These are phyloP conservation scores for Plasmodium blacklocki DNA, from an alignment of 169 alveolate genomes.

Conservation along the genomic window DNA sequence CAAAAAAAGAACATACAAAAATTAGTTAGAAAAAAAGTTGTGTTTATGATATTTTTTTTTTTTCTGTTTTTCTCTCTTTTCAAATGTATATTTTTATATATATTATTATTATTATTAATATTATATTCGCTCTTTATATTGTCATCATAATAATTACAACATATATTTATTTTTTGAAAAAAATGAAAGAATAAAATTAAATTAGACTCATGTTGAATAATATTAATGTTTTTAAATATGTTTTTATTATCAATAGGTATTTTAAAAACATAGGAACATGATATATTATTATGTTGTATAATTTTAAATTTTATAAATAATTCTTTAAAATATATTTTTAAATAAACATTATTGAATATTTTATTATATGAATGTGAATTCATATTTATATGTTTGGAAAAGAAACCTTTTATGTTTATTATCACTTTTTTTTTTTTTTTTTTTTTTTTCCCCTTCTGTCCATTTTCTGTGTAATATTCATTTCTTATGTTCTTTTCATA, in stretches of 20 bases:
- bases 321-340: slow-evolving; percentile 32
- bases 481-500: neutral
- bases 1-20: slow-evolving; percentile 61
- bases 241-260: slow-evolving; percentile 51
- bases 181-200: slow-evolving; percentile 32
- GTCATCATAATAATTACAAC: neutral
- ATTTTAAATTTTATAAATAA: slow-evolving; percentile 37
- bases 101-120: too few relatives aligned
- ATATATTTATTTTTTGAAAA: slow-evolving; percentile 12
- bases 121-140: neutral
- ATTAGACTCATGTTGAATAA: slow-evolving; percentile 21
- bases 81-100: neutral
- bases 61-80: slow-evolving; percentile 6
- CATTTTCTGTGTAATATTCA: neutral
- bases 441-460: too few relatives aligned
- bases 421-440: neutral
- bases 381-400: slow-evolving; percentile 9
- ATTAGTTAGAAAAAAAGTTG: neutral
- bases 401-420: slow-evolving; percentile 65
- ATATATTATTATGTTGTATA: slow-evolving; percentile 9
- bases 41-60: neutral
- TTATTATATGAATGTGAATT: neutral
- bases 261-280: neutral
- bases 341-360: neutral
- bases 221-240: slow-evolving; percentile 31